Conservation (phyloP, 495 filamentous ascomycete species). For the Penicillium ucsense region DNA sequence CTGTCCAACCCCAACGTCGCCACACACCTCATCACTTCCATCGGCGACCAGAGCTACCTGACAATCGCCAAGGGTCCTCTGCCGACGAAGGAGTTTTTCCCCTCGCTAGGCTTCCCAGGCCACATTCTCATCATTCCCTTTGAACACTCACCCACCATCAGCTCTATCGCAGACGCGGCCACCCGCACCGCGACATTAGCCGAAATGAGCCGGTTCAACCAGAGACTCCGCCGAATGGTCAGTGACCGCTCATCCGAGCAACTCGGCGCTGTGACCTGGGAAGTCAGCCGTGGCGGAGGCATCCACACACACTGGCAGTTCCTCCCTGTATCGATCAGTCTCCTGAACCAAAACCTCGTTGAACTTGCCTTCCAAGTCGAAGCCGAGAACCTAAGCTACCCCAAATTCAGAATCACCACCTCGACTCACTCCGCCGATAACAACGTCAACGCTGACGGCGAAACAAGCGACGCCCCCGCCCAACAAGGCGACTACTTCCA, state of each 20-base stretch:
- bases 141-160: conserved; percentile 60
- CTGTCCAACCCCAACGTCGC: conserved; percentile 72
- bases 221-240: conserved; percentile 62
- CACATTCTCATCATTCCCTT: conserved; percentile 91
- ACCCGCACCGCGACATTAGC: conserved; percentile 44
- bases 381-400: conserved; percentile 67
- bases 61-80: conserved; percentile 90
- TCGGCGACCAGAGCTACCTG: conserved; percentile 76
- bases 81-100: conserved; percentile 55
- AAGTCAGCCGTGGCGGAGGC: conserved; percentile 66
- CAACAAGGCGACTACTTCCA: conserved; percentile 71
- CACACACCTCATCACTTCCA: conserved; percentile 79
- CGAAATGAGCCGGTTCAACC: conserved; percentile 76
- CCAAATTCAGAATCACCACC: conserved; percentile 29
- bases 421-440: neutral
- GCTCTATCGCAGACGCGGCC: conserved; percentile 47
- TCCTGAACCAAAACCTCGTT: conserved; percentile 58
- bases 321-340: conserved; percentile 58
- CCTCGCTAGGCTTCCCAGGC: conserved; percentile 61
- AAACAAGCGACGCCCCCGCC: conserved; percentile 18
- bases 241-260: conserved; percentile 32
- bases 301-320: conserved; percentile 96
- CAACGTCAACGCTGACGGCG: neutral
- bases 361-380: conserved; percentile 78
- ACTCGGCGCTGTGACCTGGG: conserved; percentile 81